These are phyloP conservation scores for Fallopia convolvulus DNA, from an alignment of 148 eudicot genomes.

Conservation along the genomic window DNA sequence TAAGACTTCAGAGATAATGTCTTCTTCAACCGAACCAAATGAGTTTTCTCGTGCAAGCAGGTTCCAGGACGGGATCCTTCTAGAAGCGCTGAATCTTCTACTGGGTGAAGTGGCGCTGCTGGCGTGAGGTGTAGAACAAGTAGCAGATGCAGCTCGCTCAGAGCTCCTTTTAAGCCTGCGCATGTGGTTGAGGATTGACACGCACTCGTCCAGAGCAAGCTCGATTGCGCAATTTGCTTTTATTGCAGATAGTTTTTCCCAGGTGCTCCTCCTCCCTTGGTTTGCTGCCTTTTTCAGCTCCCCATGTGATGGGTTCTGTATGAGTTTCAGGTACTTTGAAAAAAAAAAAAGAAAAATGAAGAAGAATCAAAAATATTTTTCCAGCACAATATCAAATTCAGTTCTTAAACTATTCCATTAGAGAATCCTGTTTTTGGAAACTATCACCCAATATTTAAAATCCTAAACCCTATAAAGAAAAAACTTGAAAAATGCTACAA, in stretches of 20 bases:
- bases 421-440: no score
- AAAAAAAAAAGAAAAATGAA: background rate
- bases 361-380: background rate
- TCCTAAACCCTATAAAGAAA: no score
- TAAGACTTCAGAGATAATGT: constrained; percentile 42
- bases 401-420: no score
- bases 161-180: constrained; percentile 70
- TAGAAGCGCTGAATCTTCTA: constrained; percentile 56
- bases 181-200: constrained; percentile 86
- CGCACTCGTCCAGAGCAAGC: constrained; percentile 87
- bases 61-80: constrained; percentile 94
- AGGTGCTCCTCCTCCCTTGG: constrained; percentile 92
- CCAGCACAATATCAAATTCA: background rate
- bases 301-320: constrained; percentile 75
- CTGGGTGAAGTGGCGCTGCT: constrained; percentile 12
- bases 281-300: constrained; percentile 93
- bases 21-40: constrained; percentile 87
- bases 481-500: no score
- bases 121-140: constrained; percentile 35
- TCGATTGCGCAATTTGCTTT: constrained; percentile 95
- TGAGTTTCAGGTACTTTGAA: constrained; percentile 71
- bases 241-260: constrained; percentile 98
- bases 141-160: constrained; percentile 45
- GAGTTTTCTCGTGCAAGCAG: constrained; percentile 86
- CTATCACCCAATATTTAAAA: no score